phyloP scores from a whole-genome alignment of 129 eudicot species.

The Lactuca saligna region DNA sequence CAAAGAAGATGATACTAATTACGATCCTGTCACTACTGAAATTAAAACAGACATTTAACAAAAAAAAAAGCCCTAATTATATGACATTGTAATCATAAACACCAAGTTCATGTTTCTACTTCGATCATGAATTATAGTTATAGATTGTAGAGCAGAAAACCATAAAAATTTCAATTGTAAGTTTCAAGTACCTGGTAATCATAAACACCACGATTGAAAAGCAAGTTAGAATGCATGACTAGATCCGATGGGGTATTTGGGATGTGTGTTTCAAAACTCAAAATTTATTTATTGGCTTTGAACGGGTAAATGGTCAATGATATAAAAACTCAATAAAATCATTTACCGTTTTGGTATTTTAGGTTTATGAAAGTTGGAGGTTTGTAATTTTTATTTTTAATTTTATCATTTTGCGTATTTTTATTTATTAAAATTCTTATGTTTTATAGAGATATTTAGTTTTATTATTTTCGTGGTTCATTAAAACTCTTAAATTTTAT shows the following conservation, averaged over 20 bases:
- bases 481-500: no score
- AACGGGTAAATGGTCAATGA: no score
- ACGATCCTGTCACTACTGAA: background rate
- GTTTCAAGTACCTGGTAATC: conserved; percentile 11
- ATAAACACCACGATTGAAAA: background rate
- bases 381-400: no score
- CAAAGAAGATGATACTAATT: conserved; percentile 19
- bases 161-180: background rate
- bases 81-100: background rate
- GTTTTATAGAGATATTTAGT: no score
- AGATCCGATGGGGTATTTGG: no score
- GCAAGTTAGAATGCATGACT: background rate
- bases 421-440: no score
- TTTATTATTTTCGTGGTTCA: no score
- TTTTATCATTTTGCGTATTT: no score
- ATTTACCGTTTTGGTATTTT: no score
- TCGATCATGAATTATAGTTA: background rate
- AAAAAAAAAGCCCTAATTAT: background rate
- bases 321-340: no score
- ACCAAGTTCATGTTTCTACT: background rate
- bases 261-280: no score
- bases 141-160: background rate
- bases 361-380: no score
- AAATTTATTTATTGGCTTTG: background rate
- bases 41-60: background rate